Conservation (phyloP, 768 basidiomycete genomes). For the Asterophora lycoperdoides region DNA sequence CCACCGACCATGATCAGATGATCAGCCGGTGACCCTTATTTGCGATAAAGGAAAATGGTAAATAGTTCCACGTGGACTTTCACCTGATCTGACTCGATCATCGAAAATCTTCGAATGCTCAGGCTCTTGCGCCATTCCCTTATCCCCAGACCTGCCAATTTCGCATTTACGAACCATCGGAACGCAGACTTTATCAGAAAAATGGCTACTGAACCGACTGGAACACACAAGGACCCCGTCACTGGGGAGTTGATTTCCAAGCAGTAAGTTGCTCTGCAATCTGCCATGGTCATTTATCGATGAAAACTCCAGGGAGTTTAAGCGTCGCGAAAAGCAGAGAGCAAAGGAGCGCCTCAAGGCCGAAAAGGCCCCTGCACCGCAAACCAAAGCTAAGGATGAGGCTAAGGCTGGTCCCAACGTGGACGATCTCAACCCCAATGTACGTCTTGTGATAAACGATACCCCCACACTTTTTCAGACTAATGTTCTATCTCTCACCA, state of each 20-base stretch:
- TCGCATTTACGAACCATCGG: constrained; percentile 8
- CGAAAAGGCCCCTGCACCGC: constrained; percentile 33
- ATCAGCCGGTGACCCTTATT: no score
- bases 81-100: constrained; percentile 15
- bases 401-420: constrained; percentile 50
- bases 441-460: constrained; percentile 37
- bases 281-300: constrained; percentile 25
- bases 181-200: constrained; percentile 3
- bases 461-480: not conserved
- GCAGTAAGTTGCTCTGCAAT: constrained; percentile 51
- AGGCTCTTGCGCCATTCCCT: constrained; percentile 26
- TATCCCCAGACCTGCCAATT: constrained; percentile 9
- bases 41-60: not conserved
- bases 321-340: constrained; percentile 86
- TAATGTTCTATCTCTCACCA: constrained; percentile 29
- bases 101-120: constrained; percentile 26
- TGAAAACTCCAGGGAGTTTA: constrained; percentile 68
- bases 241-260: constrained; percentile 98
- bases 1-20: no score
- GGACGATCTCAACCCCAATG: constrained; percentile 88
- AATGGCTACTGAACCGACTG: constrained; percentile 43
- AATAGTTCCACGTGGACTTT: constrained; percentile 3
- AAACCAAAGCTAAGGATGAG: constrained; percentile 37
- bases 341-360: constrained; percentile 70
- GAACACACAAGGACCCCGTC: constrained; percentile 70